These are phyloP conservation scores for Fusarium siculi DNA, from an alignment of 2,329 filamentous ascomycete genomes.

Conservation along the genomic window DNA sequence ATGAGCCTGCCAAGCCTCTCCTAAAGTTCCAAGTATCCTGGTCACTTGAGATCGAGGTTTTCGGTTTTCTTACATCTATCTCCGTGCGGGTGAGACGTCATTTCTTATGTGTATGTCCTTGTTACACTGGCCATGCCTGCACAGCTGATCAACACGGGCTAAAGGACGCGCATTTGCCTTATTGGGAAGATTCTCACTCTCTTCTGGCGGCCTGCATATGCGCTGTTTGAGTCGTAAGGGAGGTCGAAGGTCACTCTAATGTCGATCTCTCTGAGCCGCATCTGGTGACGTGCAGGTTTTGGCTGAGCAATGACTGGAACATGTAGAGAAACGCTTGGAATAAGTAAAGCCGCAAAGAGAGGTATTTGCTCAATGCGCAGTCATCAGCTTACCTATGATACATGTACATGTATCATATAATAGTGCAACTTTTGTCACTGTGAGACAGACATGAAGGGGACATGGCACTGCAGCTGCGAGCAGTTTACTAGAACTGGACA, in stretches of 20 bases:
- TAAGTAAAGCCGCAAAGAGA: background rate
- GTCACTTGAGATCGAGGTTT: background rate
- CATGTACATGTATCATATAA: background rate
- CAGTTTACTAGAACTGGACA: conserved; percentile 2
- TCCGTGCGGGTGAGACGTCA: background rate
- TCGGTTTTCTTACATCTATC: background rate
- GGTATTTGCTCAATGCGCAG: background rate
- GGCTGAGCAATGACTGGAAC: background rate
- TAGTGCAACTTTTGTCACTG: background rate
- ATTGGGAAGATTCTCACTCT: background rate
- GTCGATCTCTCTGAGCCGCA: conserved; percentile 33
- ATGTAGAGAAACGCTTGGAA: background rate
- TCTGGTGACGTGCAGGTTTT: conserved; percentile 14
- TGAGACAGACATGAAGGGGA: background rate
- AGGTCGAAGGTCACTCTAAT: background rate
- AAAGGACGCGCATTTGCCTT: background rate
- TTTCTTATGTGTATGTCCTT: background rate
- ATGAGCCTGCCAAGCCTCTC: background rate
- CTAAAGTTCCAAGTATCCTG: background rate
- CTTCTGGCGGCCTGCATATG: conserved; percentile 33
- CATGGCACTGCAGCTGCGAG: background rate
- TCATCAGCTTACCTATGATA: background rate
- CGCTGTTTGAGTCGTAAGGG: background rate
- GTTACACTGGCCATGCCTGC: background rate
- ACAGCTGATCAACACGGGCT: conserved; percentile 14